Base-by-base conservation (phyloP, 1,284 basidiomycete species). In the Trametes hirsuta region DNA sequence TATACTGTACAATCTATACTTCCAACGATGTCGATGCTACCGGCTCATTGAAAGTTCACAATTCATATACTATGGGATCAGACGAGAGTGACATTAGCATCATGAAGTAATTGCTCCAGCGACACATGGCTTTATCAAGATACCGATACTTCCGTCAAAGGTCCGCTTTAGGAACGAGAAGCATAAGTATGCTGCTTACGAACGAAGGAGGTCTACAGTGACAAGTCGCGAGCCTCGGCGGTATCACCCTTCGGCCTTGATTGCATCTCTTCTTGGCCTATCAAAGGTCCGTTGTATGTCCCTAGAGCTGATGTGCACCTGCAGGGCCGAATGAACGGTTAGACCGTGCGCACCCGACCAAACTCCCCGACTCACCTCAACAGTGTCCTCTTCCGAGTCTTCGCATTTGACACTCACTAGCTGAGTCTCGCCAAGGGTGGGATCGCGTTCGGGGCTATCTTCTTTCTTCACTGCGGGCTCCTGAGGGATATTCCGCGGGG, bases 251-350 rank as follows among this genome's bases (percentile, higher is more conserved):
- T 51, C 49, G 11, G 37, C 22, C 14, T 51, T 51, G 5, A 25
- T 11, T 3, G 22, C 15, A 3, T 34, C 24, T 41, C 14, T 11
- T 24, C 6, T 8, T 15, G 12, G 9, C 2, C 34, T 11, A 1
- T 22, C 37, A 6, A 52, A 46, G 1, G 49, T 44, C 5, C 12
- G 14, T n/a, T 45, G 49, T 9, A 52, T 21, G 24, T 50, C 49
- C 8, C 10, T 39, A 14, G 55, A 44, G n/a, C 48, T 51, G 6
- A 57, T 50, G 34, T 57, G 55, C 6, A 57, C 48, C 55, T 57
- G 21, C 21, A 40, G 9, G 4, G 11, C 35, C 24, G n/a, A 40
- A 2, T 18, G 2, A 36, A 18, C 8, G n/a, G 11, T n/a, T 11
- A 4, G 10, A 15, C 21, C 14, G 14, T 15, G 4, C 5, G 14